Evolutionary conservation across 2,329 filamentous ascomycete genomes (phyloP), one percentile per base, ranked within the genome.

Genomic region (Colletotrichum sp.): DNA sequence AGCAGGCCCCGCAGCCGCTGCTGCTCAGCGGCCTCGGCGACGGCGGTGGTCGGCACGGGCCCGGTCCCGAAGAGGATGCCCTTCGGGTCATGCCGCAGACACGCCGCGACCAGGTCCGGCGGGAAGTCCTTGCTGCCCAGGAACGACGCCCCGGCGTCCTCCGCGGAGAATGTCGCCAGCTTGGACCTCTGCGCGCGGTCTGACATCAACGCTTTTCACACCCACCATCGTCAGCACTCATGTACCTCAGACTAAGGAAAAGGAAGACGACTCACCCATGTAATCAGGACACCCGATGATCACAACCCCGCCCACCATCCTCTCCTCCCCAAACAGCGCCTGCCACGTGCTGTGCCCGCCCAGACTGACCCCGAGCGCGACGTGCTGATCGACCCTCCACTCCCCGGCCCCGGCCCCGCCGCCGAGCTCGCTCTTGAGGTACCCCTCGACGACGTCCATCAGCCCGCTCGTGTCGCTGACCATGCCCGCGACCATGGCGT

Each of bases 251-350:
- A n/a, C 10, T 28, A n/a, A 57, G 16, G 7, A 8, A 24, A 21
- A 63, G 34, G 1, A 60, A 15, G 49, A 13, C 30, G 6, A 87
- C 83, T 86, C 80, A 92, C 94, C 89, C 78, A 93, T 91, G 80
- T 95, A 98, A 84, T 99, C 96, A 1, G 96, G 95, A 84, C 96
- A 98, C 2, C 96, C 97, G 69, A 99, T 95, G 28, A 98, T 90
- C 4, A 95, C 89, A 9, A 98, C 92, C 1, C 91, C 96, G 0
- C 94, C 93, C n/a, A 90, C 93, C 71, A 99, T 90, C 78, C 96
- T 90, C 21, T 93, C 91, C 76, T 99, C 96, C 49, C 92, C 90
- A 62, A 98, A 90, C 75, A 98, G 85, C 32, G 92, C 90, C 82
- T 98, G 94, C 96, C 96, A 99, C 3, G 94, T 93, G 15, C 94